Evolutionary conservation across 306 rosid species (phyloP), one percentile per base, ranked within the genome.

Genomic region (Echinosophora koreensis): DNA sequence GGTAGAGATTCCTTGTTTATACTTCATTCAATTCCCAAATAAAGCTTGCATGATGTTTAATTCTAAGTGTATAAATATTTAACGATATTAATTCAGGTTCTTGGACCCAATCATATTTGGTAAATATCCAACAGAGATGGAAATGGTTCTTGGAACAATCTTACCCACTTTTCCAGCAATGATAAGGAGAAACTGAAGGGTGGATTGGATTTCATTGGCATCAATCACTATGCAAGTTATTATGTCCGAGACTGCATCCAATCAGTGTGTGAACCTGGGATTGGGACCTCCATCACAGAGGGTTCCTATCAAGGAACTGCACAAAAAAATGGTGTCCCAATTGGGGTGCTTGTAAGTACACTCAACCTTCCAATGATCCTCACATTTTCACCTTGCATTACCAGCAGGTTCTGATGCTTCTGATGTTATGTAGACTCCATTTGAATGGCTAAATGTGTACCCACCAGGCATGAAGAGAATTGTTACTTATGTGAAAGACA

Each of bases 121-220:
- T 8, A 81, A 78, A 69, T 92, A 92, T 73, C 97, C 97, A 44
- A 72, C 62, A 77, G 89, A 79, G 68, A 88, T 92, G 96, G 67
- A 63, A 56, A 82, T 81, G 68, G 78, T 73, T 85, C 81, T 92
- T 28, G 89, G 88, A 66, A 32, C 34, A 30, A 66, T 38, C 61
- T 77, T 92, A 54, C 93, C 96, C 1, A 1, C 41, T 92, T 92
- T 84, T 85, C 96, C 3, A 27, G 60, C n/a, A 12, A 27, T 11
- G 89, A 92, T 27, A 35, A 9, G 63, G 77, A 81, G 57, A 84
- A 73, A 66, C 80, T 88, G 77, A 88, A 61, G 71, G 73, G 32
- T 56, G 87, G 89, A 74, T 44, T 83, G 38, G 96, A 92, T 80
- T 92, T 90, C 82, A 92, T 92, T 62, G 96, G 97, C 64, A 72